Evolutionary conservation across 1,139 yeast species (phyloP), one percentile per base, ranked within the genome.

Genomic region (Debaryomyces sp.): DNA sequence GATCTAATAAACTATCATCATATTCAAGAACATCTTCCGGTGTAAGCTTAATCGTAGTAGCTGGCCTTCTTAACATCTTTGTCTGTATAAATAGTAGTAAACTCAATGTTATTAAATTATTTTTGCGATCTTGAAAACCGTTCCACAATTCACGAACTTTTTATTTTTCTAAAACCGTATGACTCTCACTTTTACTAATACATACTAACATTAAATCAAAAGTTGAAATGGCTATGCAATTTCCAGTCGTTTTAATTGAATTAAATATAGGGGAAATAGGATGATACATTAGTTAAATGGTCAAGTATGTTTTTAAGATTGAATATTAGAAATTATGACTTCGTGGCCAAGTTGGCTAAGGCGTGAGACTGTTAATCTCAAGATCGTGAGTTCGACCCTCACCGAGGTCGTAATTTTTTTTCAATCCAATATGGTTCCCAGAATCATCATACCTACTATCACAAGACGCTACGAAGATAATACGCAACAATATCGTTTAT

Each of bases 1-100:
- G 50, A n/a, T 44, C 40, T 10, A 46, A 37, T 22, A 62, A 40
- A 21, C 54, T 53, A 49, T 84, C 87, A 52, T 85, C 89, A 54
- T 81, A 84, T 46, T 77, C 84, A 51, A 80, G 68, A 2, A 85
- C 76, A 53, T 85, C 90, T 52, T 84, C 89, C 0, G 87, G 86
- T 0, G 87, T 83, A 46, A 85, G 75, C 52, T 75, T 76, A 47
- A 85, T 84, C 1, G 82, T 75, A 0, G 90, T 85, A 2, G 89
- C 85, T 5, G 79, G 84, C 51, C 89, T 70, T 63, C 89, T 68
- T 47, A 85, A 70, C 89, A 84, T 84, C 24, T 3, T 41, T 2
- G 3, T 10, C 24, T 33, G 27, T 13, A 17, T 15, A 37, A 27
- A 17, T 13, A 23, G 9, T 15, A n/a, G 7, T 15, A 13, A 17